phyloP scores from a whole-genome alignment of 2,329 filamentous ascomycete species.

The Arthrocladium fulminans region DNA sequence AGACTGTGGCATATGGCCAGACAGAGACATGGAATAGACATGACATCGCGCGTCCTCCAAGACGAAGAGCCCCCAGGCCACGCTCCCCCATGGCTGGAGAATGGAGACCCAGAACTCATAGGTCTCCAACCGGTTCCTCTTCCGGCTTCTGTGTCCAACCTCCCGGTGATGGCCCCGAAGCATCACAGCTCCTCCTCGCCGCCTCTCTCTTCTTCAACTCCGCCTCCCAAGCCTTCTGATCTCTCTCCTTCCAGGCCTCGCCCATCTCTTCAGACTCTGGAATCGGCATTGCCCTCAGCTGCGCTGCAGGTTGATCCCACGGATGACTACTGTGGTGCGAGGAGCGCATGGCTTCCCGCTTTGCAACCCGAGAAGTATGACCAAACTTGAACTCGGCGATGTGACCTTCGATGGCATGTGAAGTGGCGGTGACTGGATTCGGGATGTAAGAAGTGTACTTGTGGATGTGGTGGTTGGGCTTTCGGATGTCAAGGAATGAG shows the following conservation, averaged over 20 bases:
- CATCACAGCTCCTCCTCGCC: not conserved
- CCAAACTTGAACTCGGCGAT: not conserved
- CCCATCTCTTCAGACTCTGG: not conserved
- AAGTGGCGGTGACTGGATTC: not conserved
- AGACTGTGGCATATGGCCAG: no score
- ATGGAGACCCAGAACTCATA: no score
- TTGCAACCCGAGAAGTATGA: not conserved
- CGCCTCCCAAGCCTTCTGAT: conserved; percentile 2
- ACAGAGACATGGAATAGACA: no score
- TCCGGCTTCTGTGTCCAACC: no score
- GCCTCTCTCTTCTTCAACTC: conserved; percentile 2
- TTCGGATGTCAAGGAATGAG: not conserved
- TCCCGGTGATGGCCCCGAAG: no score
- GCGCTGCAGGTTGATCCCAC: not conserved
- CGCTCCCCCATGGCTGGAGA: no score
- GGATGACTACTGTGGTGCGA: not conserved
- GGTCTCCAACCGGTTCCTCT: no score
- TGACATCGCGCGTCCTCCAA: no score
- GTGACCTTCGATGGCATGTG: conserved; percentile 1
- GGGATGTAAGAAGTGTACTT: not conserved
- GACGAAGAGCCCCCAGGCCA: no score
- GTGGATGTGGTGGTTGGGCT: not conserved
- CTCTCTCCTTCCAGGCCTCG: not conserved
- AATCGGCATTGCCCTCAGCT: not conserved
- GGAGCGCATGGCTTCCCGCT: not conserved